Evolutionary conservation across 306 rosid species (phyloP).

Genomic region (Castanospermum australe): DNA sequence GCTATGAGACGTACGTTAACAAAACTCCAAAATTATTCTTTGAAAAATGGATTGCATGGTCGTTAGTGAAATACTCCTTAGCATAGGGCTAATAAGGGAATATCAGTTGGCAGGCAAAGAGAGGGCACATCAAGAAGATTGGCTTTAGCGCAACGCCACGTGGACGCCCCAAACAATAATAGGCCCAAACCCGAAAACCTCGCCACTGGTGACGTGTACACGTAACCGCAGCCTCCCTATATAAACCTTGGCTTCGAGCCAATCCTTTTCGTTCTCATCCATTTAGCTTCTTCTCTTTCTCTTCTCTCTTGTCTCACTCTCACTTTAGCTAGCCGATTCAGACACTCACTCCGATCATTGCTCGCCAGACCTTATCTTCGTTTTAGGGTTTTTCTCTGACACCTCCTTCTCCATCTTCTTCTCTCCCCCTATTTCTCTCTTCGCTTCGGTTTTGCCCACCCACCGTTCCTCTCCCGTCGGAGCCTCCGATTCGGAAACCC

Average conservation of each 20-base stretch:
- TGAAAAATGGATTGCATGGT: too few species aligned
- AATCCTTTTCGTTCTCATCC: constrained; percentile 62
- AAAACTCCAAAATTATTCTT: too few species aligned
- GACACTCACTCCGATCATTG: constrained; percentile 21
- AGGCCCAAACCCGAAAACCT: constrained; percentile 48
- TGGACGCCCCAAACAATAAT: neutral
- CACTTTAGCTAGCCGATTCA: constrained; percentile 25
- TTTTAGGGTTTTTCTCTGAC: constrained; percentile 20
- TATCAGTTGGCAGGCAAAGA: neutral
- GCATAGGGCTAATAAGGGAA: neutral
- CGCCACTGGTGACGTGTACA: constrained; percentile 58
- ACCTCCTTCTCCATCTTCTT: neutral
- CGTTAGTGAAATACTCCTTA: too few species aligned
- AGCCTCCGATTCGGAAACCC: constrained; percentile 33
- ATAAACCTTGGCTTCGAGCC: constrained; percentile 24
- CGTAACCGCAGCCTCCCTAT: constrained; percentile 77
- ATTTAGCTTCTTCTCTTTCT: too few species aligned
- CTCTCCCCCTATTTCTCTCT: too few species aligned
- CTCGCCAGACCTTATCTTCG: neutral
- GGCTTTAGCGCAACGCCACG: constrained; percentile 5
- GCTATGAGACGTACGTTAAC: too few species aligned
- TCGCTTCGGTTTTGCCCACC: neutral
- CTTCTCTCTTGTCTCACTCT: constrained; percentile 14
- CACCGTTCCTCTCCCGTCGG: neutral
- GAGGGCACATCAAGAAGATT: neutral